phyloP scores from a whole-genome alignment of 805 yeast species.

The Candida ponderosae region DNA sequence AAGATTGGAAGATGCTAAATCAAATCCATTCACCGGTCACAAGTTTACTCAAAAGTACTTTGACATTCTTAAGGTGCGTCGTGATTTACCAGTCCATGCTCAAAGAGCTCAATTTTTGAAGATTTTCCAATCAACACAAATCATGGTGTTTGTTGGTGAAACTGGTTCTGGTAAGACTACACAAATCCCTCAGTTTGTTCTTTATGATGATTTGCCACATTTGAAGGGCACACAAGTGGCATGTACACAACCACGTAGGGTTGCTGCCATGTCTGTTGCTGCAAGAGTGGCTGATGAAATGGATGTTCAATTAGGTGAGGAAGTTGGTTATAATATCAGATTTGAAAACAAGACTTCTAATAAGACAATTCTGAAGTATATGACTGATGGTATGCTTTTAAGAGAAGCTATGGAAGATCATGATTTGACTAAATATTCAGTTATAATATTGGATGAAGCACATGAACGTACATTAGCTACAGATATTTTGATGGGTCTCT shows the following conservation, averaged over 20 bases:
- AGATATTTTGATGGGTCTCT: constrained; percentile 90
- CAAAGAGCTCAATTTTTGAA: constrained; percentile 85
- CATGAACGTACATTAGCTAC: constrained; percentile 97
- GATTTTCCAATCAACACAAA: constrained; percentile 80
- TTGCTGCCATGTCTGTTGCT: constrained; percentile 98
- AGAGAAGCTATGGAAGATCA: constrained; percentile 98
- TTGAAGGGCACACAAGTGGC: constrained; percentile 79
- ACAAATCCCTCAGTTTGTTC: constrained; percentile 93
- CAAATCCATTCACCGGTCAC: constrained; percentile 77
- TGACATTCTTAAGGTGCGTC: constrained; percentile 69
- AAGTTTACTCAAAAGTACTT: constrained; percentile 58
- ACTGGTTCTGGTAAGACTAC: constrained; percentile 99
- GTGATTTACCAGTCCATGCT: constrained; percentile 88
- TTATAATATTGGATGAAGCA: constrained; percentile 93
- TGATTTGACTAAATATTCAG: constrained; percentile 68
- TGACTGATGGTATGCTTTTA: constrained; percentile 98
- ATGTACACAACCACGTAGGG: constrained; percentile 95
- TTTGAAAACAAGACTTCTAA: constrained; percentile 82
- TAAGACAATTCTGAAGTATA: constrained; percentile 81
- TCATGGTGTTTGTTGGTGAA: constrained; percentile 98
- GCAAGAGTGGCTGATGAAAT: constrained; percentile 95
- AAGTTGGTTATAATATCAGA: constrained; percentile 93
- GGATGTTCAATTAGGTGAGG: constrained; percentile 89
- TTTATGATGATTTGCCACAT: constrained; percentile 88
- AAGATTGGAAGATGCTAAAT: constrained; percentile 44